These are phyloP conservation scores for Metarhizium sp. DNA, from an alignment of 2,329 filamentous ascomycete genomes.

Conservation along the genomic window DNA sequence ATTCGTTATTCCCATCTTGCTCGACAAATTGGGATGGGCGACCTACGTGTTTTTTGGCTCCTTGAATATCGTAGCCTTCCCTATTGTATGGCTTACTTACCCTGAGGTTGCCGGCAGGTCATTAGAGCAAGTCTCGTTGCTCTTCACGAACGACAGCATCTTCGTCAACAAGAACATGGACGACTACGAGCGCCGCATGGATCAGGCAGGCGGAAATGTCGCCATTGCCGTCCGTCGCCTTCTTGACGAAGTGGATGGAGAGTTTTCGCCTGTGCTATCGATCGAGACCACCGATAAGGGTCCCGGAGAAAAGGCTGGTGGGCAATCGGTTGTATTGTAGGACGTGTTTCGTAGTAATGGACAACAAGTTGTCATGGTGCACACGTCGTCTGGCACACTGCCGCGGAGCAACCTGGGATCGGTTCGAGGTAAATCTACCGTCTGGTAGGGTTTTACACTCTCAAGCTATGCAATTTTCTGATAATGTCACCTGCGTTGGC, in stretches of 20 bases:
- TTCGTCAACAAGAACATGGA: slow-evolving; percentile 37
- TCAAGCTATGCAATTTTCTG: too few species aligned
- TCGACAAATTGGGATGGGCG: slow-evolving; percentile 32
- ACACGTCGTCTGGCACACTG: too few species aligned
- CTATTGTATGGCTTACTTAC: slow-evolving; percentile 35
- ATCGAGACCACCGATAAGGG: not conserved
- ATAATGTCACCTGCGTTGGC: too few species aligned
- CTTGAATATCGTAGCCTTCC: slow-evolving; percentile 40
- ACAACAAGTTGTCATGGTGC: too few species aligned
- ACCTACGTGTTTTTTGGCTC: slow-evolving; percentile 44
- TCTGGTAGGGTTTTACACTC: too few species aligned
- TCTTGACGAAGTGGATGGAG: slow-evolving; percentile 12
- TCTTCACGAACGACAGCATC: slow-evolving; percentile 37
- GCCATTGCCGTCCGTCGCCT: slow-evolving; percentile 12
- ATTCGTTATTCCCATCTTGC: slow-evolving; percentile 44
- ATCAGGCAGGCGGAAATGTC: slow-evolving; percentile 13
- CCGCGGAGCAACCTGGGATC: too few species aligned
- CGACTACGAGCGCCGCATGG: slow-evolving; percentile 12
- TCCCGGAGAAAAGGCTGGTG: not conserved
- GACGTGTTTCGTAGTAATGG: too few species aligned
- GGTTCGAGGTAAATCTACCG: too few species aligned
- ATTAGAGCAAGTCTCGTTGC: slow-evolving; percentile 26
- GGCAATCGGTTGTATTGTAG: not conserved
- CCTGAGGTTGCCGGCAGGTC: slow-evolving; percentile 9
- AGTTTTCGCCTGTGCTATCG: not conserved